These are phyloP conservation scores for Lasiodiplodia theobromae DNA, from an alignment of 2,329 filamentous ascomycete genomes.

Conservation along the genomic window DNA sequence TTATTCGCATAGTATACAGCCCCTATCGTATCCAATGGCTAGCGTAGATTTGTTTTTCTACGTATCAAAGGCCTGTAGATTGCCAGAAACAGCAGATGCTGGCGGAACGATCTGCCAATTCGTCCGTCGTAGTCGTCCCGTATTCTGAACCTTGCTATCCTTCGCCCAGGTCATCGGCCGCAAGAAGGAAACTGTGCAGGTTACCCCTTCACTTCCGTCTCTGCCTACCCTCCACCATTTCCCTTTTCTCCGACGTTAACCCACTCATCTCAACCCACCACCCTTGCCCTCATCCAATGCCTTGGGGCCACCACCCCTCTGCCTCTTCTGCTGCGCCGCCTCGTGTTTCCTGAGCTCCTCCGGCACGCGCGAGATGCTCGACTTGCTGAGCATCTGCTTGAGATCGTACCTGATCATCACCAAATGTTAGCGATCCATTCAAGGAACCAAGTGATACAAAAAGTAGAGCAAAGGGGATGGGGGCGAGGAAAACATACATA, in stretches of 20 bases:
- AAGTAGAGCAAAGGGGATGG: background rate
- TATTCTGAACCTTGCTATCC: too few species aligned
- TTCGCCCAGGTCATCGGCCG: too few species aligned
- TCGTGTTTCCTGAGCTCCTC: conserved; percentile 91
- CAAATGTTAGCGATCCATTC: conserved; percentile 16
- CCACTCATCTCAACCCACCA: conserved; percentile 24
- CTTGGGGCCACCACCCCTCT: conserved; percentile 34
- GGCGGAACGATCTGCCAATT: too few species aligned
- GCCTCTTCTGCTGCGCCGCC: conserved; percentile 81
- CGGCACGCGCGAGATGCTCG: conserved; percentile 83
- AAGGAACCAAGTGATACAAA: background rate
- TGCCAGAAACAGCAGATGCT: too few species aligned
- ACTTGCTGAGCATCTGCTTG: conserved; percentile 95
- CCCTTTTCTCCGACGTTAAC: background rate
- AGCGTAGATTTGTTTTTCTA: too few species aligned
- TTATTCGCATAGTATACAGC: too few species aligned
- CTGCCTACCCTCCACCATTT: background rate
- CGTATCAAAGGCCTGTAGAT: too few species aligned
- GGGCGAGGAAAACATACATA: conserved; percentile 62
- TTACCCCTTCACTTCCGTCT: too few species aligned
- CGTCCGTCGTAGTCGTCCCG: too few species aligned
- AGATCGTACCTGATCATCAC: conserved; percentile 69
- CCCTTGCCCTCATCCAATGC: conserved; percentile 41
- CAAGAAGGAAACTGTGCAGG: too few species aligned
- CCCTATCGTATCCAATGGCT: too few species aligned